These are phyloP conservation scores for Phyllosticta ampelicida DNA, from an alignment of 2,329 filamentous ascomycete species.

Conservation along the genomic window DNA sequence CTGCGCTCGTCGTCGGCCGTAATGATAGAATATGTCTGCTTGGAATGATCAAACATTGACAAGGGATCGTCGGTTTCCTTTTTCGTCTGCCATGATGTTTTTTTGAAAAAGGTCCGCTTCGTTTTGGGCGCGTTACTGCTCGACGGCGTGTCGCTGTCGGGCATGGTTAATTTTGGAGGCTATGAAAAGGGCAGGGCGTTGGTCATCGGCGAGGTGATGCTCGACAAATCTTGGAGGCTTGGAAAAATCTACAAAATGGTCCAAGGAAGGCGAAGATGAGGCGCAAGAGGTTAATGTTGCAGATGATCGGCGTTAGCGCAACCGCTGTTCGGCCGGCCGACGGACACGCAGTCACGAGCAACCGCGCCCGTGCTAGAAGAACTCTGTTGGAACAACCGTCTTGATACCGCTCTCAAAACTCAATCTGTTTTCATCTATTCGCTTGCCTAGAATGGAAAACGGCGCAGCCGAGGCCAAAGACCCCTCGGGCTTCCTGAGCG, in stretches of 20 bases:
- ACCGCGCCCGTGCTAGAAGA: background rate
- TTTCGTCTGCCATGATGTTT: slow-evolving; percentile 39
- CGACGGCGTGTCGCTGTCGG: slow-evolving; percentile 3
- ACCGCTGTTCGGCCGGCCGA: slow-evolving; percentile 3
- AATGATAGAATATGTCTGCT: slow-evolving; percentile 26
- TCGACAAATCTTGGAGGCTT: background rate
- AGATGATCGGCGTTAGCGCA: slow-evolving; percentile 8
- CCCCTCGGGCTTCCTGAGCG: slow-evolving; percentile 82
- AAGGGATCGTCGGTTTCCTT: slow-evolving; percentile 13
- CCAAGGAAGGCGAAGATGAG: background rate
- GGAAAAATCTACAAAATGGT: background rate
- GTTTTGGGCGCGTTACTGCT: slow-evolving; percentile 19
- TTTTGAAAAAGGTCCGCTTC: slow-evolving; percentile 46
- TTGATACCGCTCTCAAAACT: background rate
- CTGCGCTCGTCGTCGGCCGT: slow-evolving; percentile 28
- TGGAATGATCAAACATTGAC: slow-evolving; percentile 36
- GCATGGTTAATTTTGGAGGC: background rate
- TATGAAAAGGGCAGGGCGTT: background rate
- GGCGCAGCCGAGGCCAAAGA: slow-evolving; percentile 69
- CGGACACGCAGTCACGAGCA: slow-evolving; percentile 7
- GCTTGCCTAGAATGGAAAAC: slow-evolving; percentile 57
- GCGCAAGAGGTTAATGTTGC: background rate
- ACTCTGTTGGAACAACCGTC: background rate
- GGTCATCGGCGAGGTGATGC: background rate
- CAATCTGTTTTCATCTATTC: background rate